Percentiles rank a stretch among this genome's conserved stretches.
Conservation (phyloP, 2,329 filamentous ascomycete genomes). For the Ceratocystis alfenasii region DNA sequence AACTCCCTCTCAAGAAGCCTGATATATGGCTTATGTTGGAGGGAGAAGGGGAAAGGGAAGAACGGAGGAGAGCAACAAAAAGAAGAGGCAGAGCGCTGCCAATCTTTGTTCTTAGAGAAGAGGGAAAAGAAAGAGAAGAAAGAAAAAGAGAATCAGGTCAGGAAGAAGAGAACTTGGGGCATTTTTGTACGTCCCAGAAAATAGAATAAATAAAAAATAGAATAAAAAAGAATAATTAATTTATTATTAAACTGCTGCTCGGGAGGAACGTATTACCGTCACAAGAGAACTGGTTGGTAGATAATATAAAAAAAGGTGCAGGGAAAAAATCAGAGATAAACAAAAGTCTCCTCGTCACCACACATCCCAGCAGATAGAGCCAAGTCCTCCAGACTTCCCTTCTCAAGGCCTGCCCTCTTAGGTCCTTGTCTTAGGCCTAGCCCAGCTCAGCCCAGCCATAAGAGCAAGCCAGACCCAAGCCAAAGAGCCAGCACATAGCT, state of each 20-base stretch:
- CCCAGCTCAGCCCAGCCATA: background rate
- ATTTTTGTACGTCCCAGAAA: conserved; percentile 10
- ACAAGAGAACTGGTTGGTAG: background rate
- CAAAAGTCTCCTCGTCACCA: background rate
- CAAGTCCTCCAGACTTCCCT: too few species aligned
- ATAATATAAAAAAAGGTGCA: background rate
- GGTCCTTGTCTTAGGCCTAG: background rate
- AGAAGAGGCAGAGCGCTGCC: conserved; percentile 20
- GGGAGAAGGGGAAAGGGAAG: conserved; percentile 17
- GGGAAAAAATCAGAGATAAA: background rate
- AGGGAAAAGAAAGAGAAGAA: conserved; percentile 4
- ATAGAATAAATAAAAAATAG: background rate
- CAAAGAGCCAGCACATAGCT: conserved; percentile 8
- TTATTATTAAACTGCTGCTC: background rate
- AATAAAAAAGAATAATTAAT: background rate
- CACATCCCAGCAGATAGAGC: background rate
- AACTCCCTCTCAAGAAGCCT: conserved; percentile 2
- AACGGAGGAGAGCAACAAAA: conserved; percentile 24
- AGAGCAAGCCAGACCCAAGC: background rate
- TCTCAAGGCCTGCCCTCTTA: too few species aligned
- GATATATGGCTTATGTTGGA: background rate
- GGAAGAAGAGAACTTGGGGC: background rate
- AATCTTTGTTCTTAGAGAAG: conserved; percentile 9
- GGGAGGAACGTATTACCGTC: conserved; percentile 9
- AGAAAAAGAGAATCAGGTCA: background rate